Percentiles rank a stretch among this genome's conserved stretches.
Conservation (phyloP, 441 rosid genomes). For the Iberis amara region DNA sequence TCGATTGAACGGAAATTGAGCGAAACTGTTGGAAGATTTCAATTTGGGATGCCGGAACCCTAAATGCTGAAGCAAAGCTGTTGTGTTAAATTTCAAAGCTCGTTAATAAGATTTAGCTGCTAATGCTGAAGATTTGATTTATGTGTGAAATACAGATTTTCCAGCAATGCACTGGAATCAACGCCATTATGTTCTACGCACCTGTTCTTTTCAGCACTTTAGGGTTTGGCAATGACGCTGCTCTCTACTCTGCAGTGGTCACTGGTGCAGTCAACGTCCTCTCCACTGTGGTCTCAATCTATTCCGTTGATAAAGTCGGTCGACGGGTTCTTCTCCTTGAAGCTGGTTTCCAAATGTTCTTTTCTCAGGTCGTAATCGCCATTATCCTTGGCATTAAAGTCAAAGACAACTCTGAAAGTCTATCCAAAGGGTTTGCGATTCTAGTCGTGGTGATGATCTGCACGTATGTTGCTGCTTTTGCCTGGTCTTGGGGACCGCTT, state of each 20-base stretch:
- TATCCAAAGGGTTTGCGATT: conserved; percentile 40
- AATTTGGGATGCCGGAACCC: too few relatives aligned
- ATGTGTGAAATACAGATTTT: conserved; percentile 42
- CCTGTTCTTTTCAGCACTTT: conserved; percentile 73
- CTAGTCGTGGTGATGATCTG: conserved; percentile 72
- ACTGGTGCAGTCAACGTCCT: conserved; percentile 85
- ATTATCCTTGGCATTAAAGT: conserved; percentile 66
- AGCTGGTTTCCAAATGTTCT: conserved; percentile 85
- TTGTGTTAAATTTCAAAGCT: background rate
- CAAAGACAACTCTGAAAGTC: conserved; percentile 46
- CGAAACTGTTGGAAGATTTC: too few relatives aligned
- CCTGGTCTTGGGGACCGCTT: conserved; percentile 98
- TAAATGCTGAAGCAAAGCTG: too few relatives aligned
- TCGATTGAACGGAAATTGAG: too few relatives aligned
- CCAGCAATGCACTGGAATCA: conserved; percentile 91
- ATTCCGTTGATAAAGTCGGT: conserved; percentile 75
- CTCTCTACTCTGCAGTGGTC: conserved; percentile 84
- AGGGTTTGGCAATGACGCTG: conserved; percentile 65
- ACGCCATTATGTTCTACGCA: conserved; percentile 94
- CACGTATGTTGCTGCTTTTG: conserved; percentile 76
- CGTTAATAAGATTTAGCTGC: background rate
- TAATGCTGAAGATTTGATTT: background rate
- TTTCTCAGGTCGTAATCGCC: conserved; percentile 65
- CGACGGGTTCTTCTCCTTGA: conserved; percentile 67
- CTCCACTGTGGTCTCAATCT: conserved; percentile 75